These are phyloP conservation scores for Phialemoniopsis sp. DNA, from an alignment of 2,329 filamentous ascomycete genomes.

Conservation along the genomic window DNA sequence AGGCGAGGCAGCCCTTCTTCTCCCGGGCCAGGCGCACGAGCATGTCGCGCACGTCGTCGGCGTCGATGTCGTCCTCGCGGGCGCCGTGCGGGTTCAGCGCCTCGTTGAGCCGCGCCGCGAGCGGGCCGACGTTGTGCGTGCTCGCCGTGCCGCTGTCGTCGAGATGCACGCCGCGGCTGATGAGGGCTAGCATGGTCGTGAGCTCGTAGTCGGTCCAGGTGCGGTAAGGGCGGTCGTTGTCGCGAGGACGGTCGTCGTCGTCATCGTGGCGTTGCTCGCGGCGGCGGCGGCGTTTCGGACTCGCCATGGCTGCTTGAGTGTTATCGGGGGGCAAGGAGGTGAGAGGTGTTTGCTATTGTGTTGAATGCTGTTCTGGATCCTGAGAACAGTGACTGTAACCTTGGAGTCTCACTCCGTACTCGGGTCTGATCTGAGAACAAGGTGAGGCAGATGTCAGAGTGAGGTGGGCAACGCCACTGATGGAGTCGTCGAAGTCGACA, in stretches of 20 bases:
- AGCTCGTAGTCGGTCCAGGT: slow-evolving; percentile 17
- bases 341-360: no score
- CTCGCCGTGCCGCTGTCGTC: slow-evolving; percentile 2
- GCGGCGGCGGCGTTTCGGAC: no score
- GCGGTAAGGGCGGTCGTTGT: neutral
- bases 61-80: slow-evolving; percentile 11
- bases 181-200: slow-evolving; percentile 20
- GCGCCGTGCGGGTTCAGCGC: slow-evolving; percentile 14
- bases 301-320: no score
- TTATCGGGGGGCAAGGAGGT: no score
- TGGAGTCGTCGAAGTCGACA: no score
- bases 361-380: no score
- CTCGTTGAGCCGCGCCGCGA: slow-evolving; percentile 22
- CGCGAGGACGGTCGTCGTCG: neutral
- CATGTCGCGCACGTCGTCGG: slow-evolving; percentile 17
- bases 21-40: slow-evolving; percentile 15
- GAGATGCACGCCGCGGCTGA: slow-evolving; percentile 15
- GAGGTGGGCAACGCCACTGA: no score
- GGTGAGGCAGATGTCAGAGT: no score
- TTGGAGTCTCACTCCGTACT: no score
- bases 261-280: no score
- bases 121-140: slow-evolving; percentile 4
- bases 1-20: slow-evolving; percentile 15
- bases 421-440: no score
- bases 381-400: no score